A percentile compares a stretch with the other conserved stretches of the same genome.
Evolutionary conservation across 225 moss, liverwort and hornwort genomes (phyloP).

Genomic region (Straminergon stramineum): DNA sequence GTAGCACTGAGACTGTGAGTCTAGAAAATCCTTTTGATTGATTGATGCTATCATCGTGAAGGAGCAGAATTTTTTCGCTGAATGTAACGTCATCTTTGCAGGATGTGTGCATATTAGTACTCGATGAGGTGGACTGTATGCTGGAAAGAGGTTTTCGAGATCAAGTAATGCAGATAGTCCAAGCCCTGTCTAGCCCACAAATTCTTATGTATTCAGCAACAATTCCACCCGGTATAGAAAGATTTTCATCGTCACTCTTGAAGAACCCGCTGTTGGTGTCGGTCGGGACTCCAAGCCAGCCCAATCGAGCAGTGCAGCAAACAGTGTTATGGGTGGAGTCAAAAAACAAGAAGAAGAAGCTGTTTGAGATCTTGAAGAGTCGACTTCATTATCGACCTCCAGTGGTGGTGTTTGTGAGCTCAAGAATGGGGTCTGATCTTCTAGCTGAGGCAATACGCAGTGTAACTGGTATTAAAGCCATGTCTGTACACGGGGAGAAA

Average conservation of each 20-base stretch:
- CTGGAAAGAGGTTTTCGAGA: constrained; percentile 83
- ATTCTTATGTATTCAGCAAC: constrained; percentile 92
- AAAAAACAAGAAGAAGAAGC: constrained; percentile 75
- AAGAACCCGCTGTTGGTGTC: constrained; percentile 57
- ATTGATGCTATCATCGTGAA: neutral
- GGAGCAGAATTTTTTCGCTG: neutral
- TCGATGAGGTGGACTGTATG: constrained; percentile 96
- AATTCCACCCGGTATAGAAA: constrained; percentile 65
- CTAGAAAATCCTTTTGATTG: neutral
- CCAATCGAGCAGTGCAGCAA: constrained; percentile 79
- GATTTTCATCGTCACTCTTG: constrained; percentile 49
- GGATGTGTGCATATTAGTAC: constrained; percentile 68
- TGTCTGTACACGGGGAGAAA: constrained; percentile 86
- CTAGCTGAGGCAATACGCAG: constrained; percentile 61
- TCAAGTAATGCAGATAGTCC: constrained; percentile 72
- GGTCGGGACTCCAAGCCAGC: constrained; percentile 57
- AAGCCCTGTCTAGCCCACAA: constrained; percentile 72
- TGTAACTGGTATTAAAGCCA: constrained; percentile 58
- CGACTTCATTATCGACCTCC: constrained; percentile 75
- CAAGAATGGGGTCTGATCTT: constrained; percentile 78
- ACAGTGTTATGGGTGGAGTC: constrained; percentile 91
- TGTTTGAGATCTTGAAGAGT: constrained; percentile 78
- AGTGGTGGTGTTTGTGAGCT: constrained; percentile 81
- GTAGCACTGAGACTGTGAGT: neutral
- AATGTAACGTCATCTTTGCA: constrained; percentile 7